phyloP scores from a whole-genome alignment of 352 stramenopile genomes.

The Pythium folliculosum region DNA sequence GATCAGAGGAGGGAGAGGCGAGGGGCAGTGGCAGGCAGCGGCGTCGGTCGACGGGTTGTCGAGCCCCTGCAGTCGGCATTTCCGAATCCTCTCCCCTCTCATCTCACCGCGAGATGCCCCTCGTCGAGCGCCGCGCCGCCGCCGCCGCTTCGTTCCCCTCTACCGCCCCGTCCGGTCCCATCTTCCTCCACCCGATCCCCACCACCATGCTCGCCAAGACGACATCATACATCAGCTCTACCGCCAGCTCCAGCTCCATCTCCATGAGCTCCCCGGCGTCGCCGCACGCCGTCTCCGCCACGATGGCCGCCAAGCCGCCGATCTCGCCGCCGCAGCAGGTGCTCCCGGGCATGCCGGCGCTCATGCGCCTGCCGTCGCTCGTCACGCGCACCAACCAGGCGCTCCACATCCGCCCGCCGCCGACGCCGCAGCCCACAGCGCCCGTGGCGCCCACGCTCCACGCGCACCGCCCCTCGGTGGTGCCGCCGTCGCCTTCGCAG shows the following conservation, averaged over 20 bases:
- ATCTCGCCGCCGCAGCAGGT: conserved; percentile 22
- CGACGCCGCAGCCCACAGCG: conserved; percentile 3
- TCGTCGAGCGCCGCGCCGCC: conserved; percentile 20
- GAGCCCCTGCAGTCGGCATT: neutral
- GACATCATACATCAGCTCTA: neutral
- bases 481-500: neutral
- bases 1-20: neutral
- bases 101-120: conserved; percentile 27
- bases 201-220: conserved; percentile 12
- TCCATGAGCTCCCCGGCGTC: conserved; percentile 2
- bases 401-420: neutral
- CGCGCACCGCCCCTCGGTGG: neutral
- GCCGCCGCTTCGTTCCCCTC: conserved; percentile 20
- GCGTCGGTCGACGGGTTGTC: too few species aligned
- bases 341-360: conserved; percentile 16
- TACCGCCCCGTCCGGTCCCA: conserved; percentile 22
- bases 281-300: conserved; percentile 15
- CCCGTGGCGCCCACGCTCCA: conserved; percentile 10
- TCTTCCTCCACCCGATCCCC: neutral
- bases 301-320: conserved; percentile 16
- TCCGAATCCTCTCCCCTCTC: conserved; percentile 23
- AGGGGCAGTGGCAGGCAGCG: too few species aligned
- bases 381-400: conserved; percentile 10
- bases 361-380: conserved; percentile 26
- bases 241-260: neutral